Conservation (phyloP, 306 rosid genomes). For the Vigna radiata region DNA sequence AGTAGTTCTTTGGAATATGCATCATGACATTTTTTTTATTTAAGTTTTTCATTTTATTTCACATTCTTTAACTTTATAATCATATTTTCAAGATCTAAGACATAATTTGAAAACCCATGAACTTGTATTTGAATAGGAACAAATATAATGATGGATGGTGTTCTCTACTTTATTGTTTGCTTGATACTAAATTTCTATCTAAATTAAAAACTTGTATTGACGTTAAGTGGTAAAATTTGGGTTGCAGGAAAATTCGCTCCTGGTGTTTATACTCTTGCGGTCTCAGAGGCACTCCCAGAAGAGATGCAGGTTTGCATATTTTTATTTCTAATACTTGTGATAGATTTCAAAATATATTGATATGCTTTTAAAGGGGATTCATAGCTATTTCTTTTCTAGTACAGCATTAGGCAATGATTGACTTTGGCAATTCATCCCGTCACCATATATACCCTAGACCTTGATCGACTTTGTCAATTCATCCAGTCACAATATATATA, state of each 20-base stretch:
- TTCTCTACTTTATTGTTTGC: background rate
- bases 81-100: background rate
- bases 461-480: too few relatives aligned
- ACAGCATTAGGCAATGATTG: too few relatives aligned
- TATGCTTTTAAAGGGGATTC: conserved; percentile 13
- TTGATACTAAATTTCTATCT: background rate
- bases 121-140: background rate
- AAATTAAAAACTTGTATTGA: conserved; percentile 21
- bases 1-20: conserved; percentile 7
- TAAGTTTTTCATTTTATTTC: background rate
- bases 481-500: too few relatives aligned
- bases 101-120: background rate
- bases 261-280: conserved; percentile 95
- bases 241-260: conserved; percentile 78
- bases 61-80: background rate
- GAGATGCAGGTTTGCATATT: conserved; percentile 80
- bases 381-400: background rate
- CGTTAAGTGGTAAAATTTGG: conserved; percentile 15
- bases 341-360: conserved; percentile 11
- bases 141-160: background rate
- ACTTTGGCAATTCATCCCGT: too few relatives aligned
- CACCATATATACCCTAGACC: too few relatives aligned
- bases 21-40: background rate
- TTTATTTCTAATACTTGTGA: background rate
- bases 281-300: conserved; percentile 94